Evolutionary conservation across 129 eudicot species (phyloP), one percentile per base, ranked within the genome.

Genomic region (Flaveria trinervia): DNA sequence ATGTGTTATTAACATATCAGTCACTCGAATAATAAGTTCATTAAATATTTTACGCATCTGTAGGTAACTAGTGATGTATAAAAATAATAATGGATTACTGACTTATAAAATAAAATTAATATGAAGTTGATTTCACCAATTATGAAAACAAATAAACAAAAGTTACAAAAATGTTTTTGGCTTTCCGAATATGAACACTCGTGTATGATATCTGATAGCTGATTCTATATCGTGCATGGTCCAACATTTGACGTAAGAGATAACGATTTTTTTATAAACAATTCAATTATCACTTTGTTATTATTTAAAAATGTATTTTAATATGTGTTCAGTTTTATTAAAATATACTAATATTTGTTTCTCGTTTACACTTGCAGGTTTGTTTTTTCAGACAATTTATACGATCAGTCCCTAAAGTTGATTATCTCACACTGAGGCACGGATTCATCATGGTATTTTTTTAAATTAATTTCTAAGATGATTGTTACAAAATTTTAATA

Each of bases 361-460:
- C 44, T 49, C 10, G 36, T 30, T 30, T 69, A 65, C 11, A 12
- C 6, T 45, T 59, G n/a, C 65, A 88, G 93, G 93, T 81, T 16
- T 85, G 90, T 45, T 86, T 88, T 75, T 83, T 85, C 65, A 75
- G 93, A 72, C 93, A 88, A 44, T 88, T 88, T 65, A 28, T 73
- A 15, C 67, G 77, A 41, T 86, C 90, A 5, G 90, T 88, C 23
- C 83, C 86, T 25, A 88, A 85, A 79, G 88, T 86, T 17, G 93
- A 88, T 76, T 88, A 88, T 82, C 65, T 85, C 9, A 85, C 93
- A 20, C 54, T 88, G 22, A 78, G 93, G 12, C 88, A 86, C 50
- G 93, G 90, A 18, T 88, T 88, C 64, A 81, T 88, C 57, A 84
- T 76, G 67, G 93, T 83, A 83, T 33, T 73, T 44, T 78, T 30